A percentile compares a stretch with the other conserved stretches of the same genome.
Evolutionary conservation across 2,329 filamentous ascomycete genomes (phyloP).

Genomic region (Clarireedia homoeocarpa): DNA sequence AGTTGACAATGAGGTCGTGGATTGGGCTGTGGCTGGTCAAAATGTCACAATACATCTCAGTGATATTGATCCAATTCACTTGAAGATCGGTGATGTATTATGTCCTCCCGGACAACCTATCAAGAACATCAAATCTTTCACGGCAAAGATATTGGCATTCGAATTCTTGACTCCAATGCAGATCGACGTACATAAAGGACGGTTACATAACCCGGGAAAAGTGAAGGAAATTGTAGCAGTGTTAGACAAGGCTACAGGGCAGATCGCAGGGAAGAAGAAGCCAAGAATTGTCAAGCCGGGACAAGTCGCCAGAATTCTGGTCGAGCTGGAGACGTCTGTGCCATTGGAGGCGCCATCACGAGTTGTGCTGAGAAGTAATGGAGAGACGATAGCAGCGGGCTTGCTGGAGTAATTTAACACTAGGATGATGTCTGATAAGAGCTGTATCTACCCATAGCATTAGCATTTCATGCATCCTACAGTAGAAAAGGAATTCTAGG

Average conservation of each 20-base stretch:
- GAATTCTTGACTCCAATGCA: slow-evolving; percentile 83
- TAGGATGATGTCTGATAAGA: background rate
- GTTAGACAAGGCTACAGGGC: slow-evolving; percentile 71
- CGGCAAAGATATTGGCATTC: slow-evolving; percentile 79
- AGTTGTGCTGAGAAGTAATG: slow-evolving; percentile 72
- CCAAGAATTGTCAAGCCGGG: slow-evolving; percentile 78
- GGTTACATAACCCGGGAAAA: slow-evolving; percentile 69
- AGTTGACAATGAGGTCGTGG: slow-evolving; percentile 61
- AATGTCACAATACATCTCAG: slow-evolving; percentile 77
- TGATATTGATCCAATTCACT: slow-evolving; percentile 76
- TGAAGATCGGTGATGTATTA: slow-evolving; percentile 80
- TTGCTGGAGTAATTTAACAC: slow-evolving; percentile 51
- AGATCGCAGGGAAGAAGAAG: slow-evolving; percentile 65
- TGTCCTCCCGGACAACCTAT: slow-evolving; percentile 64
- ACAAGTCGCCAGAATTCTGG: slow-evolving; percentile 65
- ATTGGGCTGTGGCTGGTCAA: slow-evolving; percentile 91
- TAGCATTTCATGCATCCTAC: too few species aligned
- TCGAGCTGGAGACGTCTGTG: slow-evolving; percentile 66
- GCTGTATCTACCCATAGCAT: background rate
- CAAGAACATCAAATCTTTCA: slow-evolving; percentile 63
- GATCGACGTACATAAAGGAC: slow-evolving; percentile 80
- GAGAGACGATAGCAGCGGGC: slow-evolving; percentile 81
- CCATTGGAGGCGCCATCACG: slow-evolving; percentile 74
- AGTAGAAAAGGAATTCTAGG: too few species aligned
- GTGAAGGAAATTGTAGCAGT: slow-evolving; percentile 65